Evolutionary conservation across 768 basidiomycete species (phyloP), one percentile per base, ranked within the genome.

Genomic region (Termitomyces sp.): DNA sequence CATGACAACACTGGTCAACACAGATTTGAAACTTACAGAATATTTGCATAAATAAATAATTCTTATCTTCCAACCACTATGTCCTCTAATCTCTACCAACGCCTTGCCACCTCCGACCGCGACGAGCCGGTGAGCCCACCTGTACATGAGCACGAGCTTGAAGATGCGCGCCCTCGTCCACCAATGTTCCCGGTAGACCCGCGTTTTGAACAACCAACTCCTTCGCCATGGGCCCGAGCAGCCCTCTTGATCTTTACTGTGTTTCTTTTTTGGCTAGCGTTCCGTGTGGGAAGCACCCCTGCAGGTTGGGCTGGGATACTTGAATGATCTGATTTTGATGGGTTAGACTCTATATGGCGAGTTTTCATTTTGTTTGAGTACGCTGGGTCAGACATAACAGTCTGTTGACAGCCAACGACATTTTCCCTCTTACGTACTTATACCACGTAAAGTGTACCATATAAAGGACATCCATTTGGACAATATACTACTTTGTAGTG

Each of bases 211-310:
- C 58, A 47, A 43, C 58, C 61, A 31, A 59, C 61, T 21, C 61
- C 61, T 0, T 59, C 58, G 37, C 58, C 58, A 27, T 49, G 53
- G 42, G 56, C 55, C 38, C 61, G 61, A 46, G 58, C 61, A 4
- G 61, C 61, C 23, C 47, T 62, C 17, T 45, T 62, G 23, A 43
- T 57, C 19, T 59, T 62, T 31, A 42, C 59, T 16, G 58, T 42
- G 5, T 55, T 62, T 16, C 42, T 59, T 11, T 62, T 62, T 44
- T 62, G 55, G 55, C 45, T 62, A 3, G 61, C 61, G 17, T 59
- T 62, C 34, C 54, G 29, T 16, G 12, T 62, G 66, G 67, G 32
- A 63, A 63, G 21, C 64, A 62, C 47, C 61, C 40, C 27, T 32
- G 65, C n/a, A 66, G 50, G 57, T 6, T 54, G 44, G 61, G 45